Evolutionary conservation across 2,329 filamentous ascomycete genomes (phyloP).

Genomic region (Diatrype stigma): DNA sequence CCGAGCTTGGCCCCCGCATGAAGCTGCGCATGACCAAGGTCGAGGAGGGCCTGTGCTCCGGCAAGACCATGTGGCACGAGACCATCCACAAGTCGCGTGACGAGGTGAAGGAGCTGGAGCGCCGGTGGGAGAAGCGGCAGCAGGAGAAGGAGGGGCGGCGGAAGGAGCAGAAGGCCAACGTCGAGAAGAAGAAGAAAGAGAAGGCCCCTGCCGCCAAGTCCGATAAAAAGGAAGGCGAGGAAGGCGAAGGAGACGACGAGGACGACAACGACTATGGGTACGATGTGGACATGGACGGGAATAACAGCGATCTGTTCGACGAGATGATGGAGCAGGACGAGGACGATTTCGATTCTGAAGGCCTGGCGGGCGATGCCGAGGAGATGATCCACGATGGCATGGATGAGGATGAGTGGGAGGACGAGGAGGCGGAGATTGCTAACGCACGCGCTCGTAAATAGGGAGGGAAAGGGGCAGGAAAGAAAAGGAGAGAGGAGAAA

Average conservation of each 20-base stretch:
- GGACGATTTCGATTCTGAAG: constrained; percentile 50
- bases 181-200: constrained; percentile 75
- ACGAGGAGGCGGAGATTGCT: constrained; percentile 34
- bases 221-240: constrained; percentile 29
- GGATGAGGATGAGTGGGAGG: constrained; percentile 51
- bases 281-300: constrained; percentile 38
- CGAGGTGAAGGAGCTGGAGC: constrained; percentile 75
- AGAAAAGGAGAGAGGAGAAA: no score
- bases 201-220: constrained; percentile 39
- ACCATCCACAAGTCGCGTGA: constrained; percentile 79
- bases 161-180: constrained; percentile 81
- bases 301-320: constrained; percentile 33
- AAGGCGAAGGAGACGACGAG: constrained; percentile 33
- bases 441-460: constrained; percentile 7
- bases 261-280: constrained; percentile 34
- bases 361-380: constrained; percentile 45
- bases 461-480: no score
- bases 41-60: constrained; percentile 85
- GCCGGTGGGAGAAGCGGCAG: constrained; percentile 72
- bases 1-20: constrained; percentile 90
- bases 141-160: constrained; percentile 79
- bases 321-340: constrained; percentile 39
- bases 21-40: constrained; percentile 88
- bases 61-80: constrained; percentile 97
- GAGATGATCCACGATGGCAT: constrained; percentile 44